Percentiles rank a stretch among this genome's conserved stretches.
phyloP scores from a whole-genome alignment of 225 moss, liverwort and hornwort genomes.

The Neckera pumila region DNA sequence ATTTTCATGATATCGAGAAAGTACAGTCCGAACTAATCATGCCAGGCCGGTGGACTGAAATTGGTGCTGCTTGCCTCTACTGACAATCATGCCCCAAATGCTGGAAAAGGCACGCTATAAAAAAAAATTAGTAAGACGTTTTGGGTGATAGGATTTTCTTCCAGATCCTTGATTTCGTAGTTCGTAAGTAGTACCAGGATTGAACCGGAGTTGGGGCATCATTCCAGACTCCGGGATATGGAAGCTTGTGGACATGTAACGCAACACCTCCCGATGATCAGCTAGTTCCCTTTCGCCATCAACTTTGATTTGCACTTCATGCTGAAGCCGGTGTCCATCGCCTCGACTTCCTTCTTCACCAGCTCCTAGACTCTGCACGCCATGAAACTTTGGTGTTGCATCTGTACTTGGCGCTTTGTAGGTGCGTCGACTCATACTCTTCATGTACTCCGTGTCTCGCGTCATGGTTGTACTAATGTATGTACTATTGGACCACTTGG shows the following conservation, averaged over 20 bases:
- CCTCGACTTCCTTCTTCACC: neutral
- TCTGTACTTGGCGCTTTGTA: neutral
- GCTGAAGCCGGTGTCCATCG: neutral
- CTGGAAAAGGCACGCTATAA: neutral
- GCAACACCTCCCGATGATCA: neutral
- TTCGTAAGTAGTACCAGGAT: slow-evolving; percentile 5
- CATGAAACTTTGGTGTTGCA: neutral
- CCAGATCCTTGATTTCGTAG: neutral
- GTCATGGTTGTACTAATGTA: neutral
- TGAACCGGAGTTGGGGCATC: slow-evolving; percentile 18
- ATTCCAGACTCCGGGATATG: slow-evolving; percentile 37
- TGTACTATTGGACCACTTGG: neutral
- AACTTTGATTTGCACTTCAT: slow-evolving; percentile 3
- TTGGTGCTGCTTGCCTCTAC: neutral
- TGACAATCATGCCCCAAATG: neutral
- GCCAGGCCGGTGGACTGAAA: too few species aligned
- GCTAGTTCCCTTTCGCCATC: neutral
- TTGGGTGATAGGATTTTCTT: neutral
- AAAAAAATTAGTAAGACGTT: neutral
- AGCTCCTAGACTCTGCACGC: neutral
- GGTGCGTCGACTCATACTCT: neutral
- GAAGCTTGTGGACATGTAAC: slow-evolving; percentile 29
- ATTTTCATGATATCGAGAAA: neutral
- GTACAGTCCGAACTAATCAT: neutral
- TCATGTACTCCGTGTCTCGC: neutral